Base-by-base conservation (phyloP, 2,329 filamentous ascomycete species). In the Camptophora hylomeconis region DNA sequence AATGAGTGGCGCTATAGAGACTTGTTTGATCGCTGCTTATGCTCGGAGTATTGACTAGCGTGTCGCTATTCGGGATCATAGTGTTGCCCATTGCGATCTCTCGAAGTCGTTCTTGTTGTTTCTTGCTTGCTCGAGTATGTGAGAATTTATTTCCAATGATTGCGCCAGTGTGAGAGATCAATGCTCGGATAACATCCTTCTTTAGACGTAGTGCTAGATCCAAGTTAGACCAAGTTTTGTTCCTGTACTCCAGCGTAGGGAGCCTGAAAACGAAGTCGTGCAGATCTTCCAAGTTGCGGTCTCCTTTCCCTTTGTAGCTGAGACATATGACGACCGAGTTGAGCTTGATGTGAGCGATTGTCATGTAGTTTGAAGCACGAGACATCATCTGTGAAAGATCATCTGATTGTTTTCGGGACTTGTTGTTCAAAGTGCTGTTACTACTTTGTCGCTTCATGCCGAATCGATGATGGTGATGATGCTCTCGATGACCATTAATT, bases 221-320 rank as follows among this genome's bases (percentile, higher is more conserved):
- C 5, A 98, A 69, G 51, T 95, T 98, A 5, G 84, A 94, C 89
- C 89, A 98, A 6, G 86, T 95, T 63, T 98, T 98, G 65, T 98
- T 98, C 39, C 83, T 75, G 60, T 93, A 95, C 52, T 98, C 89
- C 25, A 98, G 75, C 2, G 80, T 79, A 3, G 89, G 89, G 57
- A 98, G 72, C 18, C 83, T 76, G 69, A 98, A 98, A 26, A 98
- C 89, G 44, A 98, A 92, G 49, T 95, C 79, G 56, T 98, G 87
- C 10, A 98, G 79, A 53, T 98, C 92, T 57, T 94, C 84, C 33
- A 98, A 69, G 47, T 95, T 98, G 49, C 86, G 82, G 41, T 92
- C 82, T 24, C 86, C 83, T 52, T 84, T 92, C 48, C 92, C 89
- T 54, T 95, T 93, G 67, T 94, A 94, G 49, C 81, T 92, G 16